phyloP scores from a whole-genome alignment of 805 yeast genomes.

The Saturnispora serradocipensis region DNA sequence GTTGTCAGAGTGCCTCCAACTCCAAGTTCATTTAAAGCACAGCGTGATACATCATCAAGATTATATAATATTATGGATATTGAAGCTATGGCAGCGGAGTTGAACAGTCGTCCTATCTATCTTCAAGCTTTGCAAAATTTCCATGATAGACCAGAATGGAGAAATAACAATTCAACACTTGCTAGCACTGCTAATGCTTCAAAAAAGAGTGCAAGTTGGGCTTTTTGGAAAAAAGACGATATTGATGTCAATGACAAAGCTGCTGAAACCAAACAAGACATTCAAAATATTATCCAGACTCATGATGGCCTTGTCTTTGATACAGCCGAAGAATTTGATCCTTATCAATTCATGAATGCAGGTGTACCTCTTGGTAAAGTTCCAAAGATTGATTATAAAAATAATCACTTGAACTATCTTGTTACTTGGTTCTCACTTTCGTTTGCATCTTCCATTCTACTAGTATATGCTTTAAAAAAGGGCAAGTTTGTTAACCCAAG shows the following conservation, averaged over 20 bases:
- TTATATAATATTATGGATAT: constrained; percentile 76
- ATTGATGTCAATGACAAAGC: background rate
- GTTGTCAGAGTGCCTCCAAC: constrained; percentile 60
- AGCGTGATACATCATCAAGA: constrained; percentile 55
- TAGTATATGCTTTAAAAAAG: constrained; percentile 44
- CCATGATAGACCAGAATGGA: constrained; percentile 51
- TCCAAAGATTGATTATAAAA: constrained; percentile 74
- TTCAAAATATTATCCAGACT: constrained; percentile 7
- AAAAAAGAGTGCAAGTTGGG: constrained; percentile 9
- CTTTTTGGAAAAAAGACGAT: constrained; percentile 9
- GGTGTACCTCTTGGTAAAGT: constrained; percentile 87
- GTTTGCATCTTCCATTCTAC: constrained; percentile 58
- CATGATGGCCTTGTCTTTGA: constrained; percentile 12
- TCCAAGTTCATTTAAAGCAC: constrained; percentile 58
- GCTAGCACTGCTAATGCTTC: background rate
- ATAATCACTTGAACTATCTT: constrained; percentile 86
- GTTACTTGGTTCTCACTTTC: constrained; percentile 93
- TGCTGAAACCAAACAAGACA: background rate
- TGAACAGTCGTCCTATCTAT: constrained; percentile 64
- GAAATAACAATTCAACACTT: constrained; percentile 9
- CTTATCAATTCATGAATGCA: constrained; percentile 54
- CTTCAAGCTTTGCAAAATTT: constrained; percentile 65
- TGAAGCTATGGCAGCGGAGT: constrained; percentile 63
- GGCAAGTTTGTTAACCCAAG: constrained; percentile 30
- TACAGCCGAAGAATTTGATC: constrained; percentile 35